Percentiles rank a stretch among this genome's conserved stretches.
Conservation (phyloP, 2,329 filamentous ascomycete genomes). For the Nannizziopsis arthrosporioides region DNA sequence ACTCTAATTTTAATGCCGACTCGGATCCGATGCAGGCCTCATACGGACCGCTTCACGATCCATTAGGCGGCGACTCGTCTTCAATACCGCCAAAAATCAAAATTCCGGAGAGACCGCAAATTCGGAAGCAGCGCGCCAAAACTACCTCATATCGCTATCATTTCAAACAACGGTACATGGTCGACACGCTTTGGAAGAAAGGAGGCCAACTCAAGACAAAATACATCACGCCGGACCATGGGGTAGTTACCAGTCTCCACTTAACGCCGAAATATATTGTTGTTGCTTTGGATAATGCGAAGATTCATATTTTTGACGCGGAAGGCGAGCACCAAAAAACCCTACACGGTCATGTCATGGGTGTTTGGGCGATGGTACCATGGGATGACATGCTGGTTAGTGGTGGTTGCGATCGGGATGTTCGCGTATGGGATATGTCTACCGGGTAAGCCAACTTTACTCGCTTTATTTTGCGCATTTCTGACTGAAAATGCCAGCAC, state of each 20-base stretch:
- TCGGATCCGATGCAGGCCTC: conserved; percentile 2
- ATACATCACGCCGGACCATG: conserved; percentile 91
- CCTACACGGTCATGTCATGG: conserved; percentile 93
- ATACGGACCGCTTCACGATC: conserved; percentile 2
- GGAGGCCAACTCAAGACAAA: conserved; percentile 73
- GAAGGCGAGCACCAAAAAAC: conserved; percentile 80
- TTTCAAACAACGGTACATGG: conserved; percentile 94
- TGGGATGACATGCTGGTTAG: conserved; percentile 93
- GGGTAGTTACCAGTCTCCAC: conserved; percentile 91
- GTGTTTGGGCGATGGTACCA: conserved; percentile 98
- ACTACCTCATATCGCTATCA: conserved; percentile 84
- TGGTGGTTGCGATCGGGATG: conserved; percentile 90
- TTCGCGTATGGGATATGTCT: conserved; percentile 90
- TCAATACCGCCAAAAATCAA: neutral
- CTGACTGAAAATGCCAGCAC: conserved; percentile 40
- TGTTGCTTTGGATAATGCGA: conserved; percentile 91
- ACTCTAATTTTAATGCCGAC: conserved; percentile 7
- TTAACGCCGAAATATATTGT: conserved; percentile 94
- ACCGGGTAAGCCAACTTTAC: conserved; percentile 54
- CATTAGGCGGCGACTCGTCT: neutral
- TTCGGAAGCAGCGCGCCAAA: conserved; percentile 44
- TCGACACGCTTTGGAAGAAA: conserved; percentile 91
- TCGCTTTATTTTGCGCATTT: neutral
- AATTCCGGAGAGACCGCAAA: conserved; percentile 7
- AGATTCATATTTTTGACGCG: conserved; percentile 95